Conservation (phyloP, 345 rosid species). For the Eucalyptus albens region DNA sequence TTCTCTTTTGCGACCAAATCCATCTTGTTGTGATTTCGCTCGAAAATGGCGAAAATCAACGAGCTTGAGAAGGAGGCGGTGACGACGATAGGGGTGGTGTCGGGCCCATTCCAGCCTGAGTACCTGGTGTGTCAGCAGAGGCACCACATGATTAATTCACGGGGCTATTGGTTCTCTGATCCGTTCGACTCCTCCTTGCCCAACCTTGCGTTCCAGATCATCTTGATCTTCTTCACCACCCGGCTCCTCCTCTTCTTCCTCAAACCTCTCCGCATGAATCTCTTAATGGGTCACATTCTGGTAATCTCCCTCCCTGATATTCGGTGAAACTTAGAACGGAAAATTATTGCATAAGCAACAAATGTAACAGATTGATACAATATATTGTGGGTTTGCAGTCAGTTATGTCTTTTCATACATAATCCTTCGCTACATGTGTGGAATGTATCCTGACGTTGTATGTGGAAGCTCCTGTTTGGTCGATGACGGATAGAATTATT, state of each 20-base stretch:
- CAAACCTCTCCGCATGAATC: background rate
- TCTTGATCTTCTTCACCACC: background rate
- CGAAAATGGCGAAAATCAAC: background rate
- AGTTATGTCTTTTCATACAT: background rate
- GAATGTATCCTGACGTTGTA: background rate
- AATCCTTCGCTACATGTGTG: background rate
- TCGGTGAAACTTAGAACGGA: background rate
- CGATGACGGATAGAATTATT: background rate
- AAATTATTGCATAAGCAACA: background rate
- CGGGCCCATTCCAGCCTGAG: background rate
- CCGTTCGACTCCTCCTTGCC: background rate
- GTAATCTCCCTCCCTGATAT: background rate
- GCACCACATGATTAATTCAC: background rate
- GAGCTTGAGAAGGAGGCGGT: background rate
- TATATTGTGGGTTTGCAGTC: background rate
- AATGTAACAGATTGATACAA: background rate
- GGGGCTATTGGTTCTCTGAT: background rate
- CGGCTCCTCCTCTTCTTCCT: background rate
- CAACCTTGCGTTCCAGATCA: background rate
- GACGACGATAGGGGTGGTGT: background rate
- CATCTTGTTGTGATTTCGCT: background rate
- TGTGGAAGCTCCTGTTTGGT: background rate
- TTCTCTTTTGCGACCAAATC: background rate
- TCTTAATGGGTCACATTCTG: background rate
- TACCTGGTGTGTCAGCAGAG: background rate